These are phyloP conservation scores for Themeda triandra DNA, from an alignment of 176 grass and related monocot species.

Conservation along the genomic window DNA sequence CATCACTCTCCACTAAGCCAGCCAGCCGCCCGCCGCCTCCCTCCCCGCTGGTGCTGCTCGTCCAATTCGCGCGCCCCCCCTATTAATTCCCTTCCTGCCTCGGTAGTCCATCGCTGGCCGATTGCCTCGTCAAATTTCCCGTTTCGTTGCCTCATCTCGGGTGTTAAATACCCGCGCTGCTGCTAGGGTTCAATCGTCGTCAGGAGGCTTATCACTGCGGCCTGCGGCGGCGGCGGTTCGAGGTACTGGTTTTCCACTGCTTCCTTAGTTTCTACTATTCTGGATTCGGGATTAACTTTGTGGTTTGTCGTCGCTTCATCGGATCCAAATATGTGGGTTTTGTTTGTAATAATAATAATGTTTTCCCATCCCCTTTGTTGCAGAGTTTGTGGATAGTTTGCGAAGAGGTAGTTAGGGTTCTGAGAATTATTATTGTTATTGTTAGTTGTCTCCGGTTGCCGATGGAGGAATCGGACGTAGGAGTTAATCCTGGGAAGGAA, in stretches of 20 bases:
- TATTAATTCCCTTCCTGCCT: constrained; percentile 38
- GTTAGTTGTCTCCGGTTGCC: not conserved
- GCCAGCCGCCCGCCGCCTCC: too few relatives aligned
- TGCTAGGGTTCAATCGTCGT: not conserved
- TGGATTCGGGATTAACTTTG: not conserved
- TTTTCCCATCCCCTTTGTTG: not conserved
- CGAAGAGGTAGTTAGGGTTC: constrained; percentile 15
- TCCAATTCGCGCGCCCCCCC: not conserved
- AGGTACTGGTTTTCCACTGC: constrained; percentile 5
- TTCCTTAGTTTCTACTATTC: constrained; percentile 3
- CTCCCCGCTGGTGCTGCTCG: constrained; percentile 17
- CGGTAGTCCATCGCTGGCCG: not conserved
- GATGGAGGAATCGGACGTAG: constrained; percentile 22
- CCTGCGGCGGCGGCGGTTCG: not conserved
- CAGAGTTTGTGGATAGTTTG: constrained; percentile 28
- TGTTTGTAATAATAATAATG: constrained; percentile 1
- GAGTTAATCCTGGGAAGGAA: constrained; percentile 1
- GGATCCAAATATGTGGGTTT: constrained; percentile 21
- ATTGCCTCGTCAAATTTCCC: not conserved
- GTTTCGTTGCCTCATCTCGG: not conserved
- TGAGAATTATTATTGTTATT: constrained; percentile 1
- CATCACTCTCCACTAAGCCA: constrained; percentile 49
- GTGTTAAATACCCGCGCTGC: constrained; percentile 8
- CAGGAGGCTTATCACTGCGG: not conserved
- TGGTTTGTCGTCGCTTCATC: not conserved